Evolutionary conservation across 2,329 filamentous ascomycete genomes (phyloP), one percentile per base, ranked within the genome.

Genomic region (Ophiostoma quercus): DNA sequence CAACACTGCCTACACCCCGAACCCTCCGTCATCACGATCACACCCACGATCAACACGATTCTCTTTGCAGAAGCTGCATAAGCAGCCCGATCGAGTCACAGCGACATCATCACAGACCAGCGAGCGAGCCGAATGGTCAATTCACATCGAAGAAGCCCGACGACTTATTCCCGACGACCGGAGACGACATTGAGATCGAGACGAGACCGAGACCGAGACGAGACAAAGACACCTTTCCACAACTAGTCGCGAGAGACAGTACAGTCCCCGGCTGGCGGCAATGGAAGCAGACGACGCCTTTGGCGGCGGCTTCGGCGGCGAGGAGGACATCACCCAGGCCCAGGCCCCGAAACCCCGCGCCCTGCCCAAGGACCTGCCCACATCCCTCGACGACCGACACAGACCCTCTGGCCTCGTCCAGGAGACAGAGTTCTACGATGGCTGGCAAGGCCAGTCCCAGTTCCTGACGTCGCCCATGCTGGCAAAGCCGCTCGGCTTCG

Each of bases 381-480:
- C 87, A 74, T 97, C 94, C 14, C 86, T 99, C 69, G 90, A 99
- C 79, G 95, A 99, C 82, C 88, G 95, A 72, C 87, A 89, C 75
- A 84, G 84, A 76, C 86, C 88, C 3, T 84, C 82, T 66, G 88
- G 89, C 72, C 86, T 89, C 73, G 85, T 90, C 70, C 84, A 85
- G 54, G 95, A 98, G 83, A 97, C 94, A 57, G 95, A 98, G 83
- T 92, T 97, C 82, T 99, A 98, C 79, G 95, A 99, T 85, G 95
- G 92, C 75, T 99, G 95, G 95, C 93, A 98, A 89, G 94, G 94
- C 84, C 92, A 97, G 84, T 97, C 94, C 63, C 94, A 97, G 81
- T 97, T 97, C 80, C 85, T 98, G 73, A 96, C 92, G 4, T 92
- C 90, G 3, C 94, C 94, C 29, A 88, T 94, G 71, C 84, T 92